Evolutionary conservation across 2,329 filamentous ascomycete genomes (phyloP), one percentile per base, ranked within the genome.

Genomic region (Paramyrothecium roridum): DNA sequence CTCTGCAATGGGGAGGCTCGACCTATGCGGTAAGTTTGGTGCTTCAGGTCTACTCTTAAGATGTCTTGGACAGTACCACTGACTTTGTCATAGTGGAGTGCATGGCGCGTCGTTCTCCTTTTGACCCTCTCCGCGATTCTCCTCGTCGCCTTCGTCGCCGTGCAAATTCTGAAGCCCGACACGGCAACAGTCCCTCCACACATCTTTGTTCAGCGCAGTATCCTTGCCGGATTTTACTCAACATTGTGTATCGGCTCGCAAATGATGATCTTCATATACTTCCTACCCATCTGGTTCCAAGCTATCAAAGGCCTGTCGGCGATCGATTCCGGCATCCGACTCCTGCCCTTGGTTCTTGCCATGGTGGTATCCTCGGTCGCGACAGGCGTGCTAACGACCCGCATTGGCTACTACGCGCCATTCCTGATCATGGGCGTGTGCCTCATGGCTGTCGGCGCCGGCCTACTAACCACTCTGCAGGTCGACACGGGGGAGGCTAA

Each of bases 231-330:
- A 2, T 62, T 68, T 3, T 64, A 67, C 53, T 70, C 70, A 45
- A 64, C 70, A 7, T 75, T 76, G 58, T 68, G 73, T 48, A 73
- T 75, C 34, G 69, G 74, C 34, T 70, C 66, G 1, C 67, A 65
- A n/a, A 68, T 70, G 53, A 59, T 69, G 37, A 54, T 63, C 0
- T 56, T 61, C 17, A 56, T 76, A 21, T 77, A 76, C 57, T 77
- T 71, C 55, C 56, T 78, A 0, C 74, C 76, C 1, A 73, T 78
- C 37, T 79, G 75, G 73, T 79, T 80, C 59, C 75, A 78, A 58
- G 71, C 75, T 4, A 72, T 79, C n/a, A 68, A 76, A 40, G 73
- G 71, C 8, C 69, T 70, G 20, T 67, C 64, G 2, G 70, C 77
- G 20, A 62, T 72, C 21, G 61, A 70, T 37, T 75, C 74, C 6